Evolutionary conservation across 2,329 filamentous ascomycete species (phyloP).

Genomic region (Sclerotinia trifoliorum): DNA sequence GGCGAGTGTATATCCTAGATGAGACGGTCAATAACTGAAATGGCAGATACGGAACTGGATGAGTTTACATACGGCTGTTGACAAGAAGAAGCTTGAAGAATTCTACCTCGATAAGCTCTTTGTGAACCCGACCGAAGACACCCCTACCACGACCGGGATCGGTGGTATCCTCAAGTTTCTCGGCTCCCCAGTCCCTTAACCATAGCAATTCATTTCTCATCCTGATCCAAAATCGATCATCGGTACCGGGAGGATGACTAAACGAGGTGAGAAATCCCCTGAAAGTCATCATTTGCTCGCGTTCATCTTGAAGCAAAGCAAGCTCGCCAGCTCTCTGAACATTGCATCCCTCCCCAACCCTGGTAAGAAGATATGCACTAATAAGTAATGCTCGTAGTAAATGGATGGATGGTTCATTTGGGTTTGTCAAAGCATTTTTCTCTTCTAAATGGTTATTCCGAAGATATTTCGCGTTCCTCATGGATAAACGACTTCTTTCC

Average conservation of each 20-base stretch:
- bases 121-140: slow-evolving; percentile 57
- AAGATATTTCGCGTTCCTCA: slow-evolving; percentile 47
- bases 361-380: slow-evolving; percentile 57
- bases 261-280: slow-evolving; percentile 49
- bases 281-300: slow-evolving; percentile 62
- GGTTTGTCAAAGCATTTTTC: slow-evolving; percentile 64
- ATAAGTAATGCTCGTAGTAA: slow-evolving; percentile 63
- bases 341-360: slow-evolving; percentile 49
- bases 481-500: slow-evolving; percentile 41
- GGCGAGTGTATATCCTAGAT: slow-evolving; percentile 60
- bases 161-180: slow-evolving; percentile 43
- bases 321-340: slow-evolving; percentile 60
- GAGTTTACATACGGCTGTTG: slow-evolving; percentile 53
- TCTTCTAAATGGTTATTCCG: slow-evolving; percentile 55
- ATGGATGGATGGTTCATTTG: slow-evolving; percentile 53
- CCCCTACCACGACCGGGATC: slow-evolving; percentile 46
- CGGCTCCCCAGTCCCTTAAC: slow-evolving; percentile 69
- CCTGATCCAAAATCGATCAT: slow-evolving; percentile 63
- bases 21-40: background rate
- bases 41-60: slow-evolving; percentile 17
- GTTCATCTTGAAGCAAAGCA: slow-evolving; percentile 59
- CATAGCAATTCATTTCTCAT: slow-evolving; percentile 66
- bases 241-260: slow-evolving; percentile 48
- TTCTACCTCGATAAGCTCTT: slow-evolving; percentile 65
- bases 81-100: slow-evolving; percentile 66